phyloP scores from a whole-genome alignment of 495 filamentous ascomycete genomes.

The Clohesyomyces aquaticus region DNA sequence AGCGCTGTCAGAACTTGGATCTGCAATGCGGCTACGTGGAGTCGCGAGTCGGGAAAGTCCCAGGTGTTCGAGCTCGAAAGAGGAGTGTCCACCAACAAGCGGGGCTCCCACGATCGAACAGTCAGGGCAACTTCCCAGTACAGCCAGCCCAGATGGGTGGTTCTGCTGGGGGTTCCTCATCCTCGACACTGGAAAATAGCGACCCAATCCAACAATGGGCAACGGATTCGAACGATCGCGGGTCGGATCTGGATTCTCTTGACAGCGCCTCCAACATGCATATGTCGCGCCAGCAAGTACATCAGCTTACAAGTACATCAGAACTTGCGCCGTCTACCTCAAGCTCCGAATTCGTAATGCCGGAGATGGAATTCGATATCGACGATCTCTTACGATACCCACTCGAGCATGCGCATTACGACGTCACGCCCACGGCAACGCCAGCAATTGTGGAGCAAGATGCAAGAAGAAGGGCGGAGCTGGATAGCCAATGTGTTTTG shows the following conservation, averaged over 20 bases:
- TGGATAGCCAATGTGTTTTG: conserved; percentile 22
- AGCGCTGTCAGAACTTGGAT: conserved; percentile 11
- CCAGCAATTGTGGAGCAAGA: conserved; percentile 4
- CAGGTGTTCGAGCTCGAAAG: conserved; percentile 11
- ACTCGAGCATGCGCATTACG: neutral
- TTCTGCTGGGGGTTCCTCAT: neutral
- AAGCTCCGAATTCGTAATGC: conserved; percentile 1
- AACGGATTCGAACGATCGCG: neutral
- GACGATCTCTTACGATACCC: conserved; percentile 16
- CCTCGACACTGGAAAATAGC: conserved; percentile 9
- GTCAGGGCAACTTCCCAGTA: neutral
- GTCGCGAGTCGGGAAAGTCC: conserved; percentile 25
- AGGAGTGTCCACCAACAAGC: conserved; percentile 14
- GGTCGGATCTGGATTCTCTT: conserved; percentile 1
- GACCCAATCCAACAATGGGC: conserved; percentile 11
- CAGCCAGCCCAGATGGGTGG: neutral
- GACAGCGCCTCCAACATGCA: neutral
- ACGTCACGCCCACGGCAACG: neutral
- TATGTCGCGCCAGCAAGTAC: no score
- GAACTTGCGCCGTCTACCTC: no score
- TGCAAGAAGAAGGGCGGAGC: conserved; percentile 2
- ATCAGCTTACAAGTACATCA: no score
- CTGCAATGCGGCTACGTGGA: conserved; percentile 22
- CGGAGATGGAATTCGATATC: conserved; percentile 19
- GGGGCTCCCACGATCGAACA: neutral